These are phyloP conservation scores for Didymella pomorum DNA, from an alignment of 2,329 filamentous ascomycete species.

Conservation along the genomic window DNA sequence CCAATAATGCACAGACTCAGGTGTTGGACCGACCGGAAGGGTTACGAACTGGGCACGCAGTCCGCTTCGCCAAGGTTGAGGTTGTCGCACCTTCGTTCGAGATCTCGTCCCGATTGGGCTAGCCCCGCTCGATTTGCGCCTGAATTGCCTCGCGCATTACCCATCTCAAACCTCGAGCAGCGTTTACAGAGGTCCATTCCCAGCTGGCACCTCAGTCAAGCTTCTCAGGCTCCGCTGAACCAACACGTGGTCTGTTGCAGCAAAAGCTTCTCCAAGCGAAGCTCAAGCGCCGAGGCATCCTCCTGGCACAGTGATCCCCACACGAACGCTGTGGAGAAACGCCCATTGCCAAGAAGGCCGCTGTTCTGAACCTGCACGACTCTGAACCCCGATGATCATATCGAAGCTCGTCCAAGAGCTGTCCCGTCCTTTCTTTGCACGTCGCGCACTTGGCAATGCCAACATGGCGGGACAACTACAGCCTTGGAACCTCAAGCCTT, in stretches of 20 bases:
- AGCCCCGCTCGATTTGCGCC: slow-evolving; percentile 27
- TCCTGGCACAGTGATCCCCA: slow-evolving; percentile 26
- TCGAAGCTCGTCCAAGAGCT: slow-evolving; percentile 24
- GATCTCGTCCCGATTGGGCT: slow-evolving; percentile 23
- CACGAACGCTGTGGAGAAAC: slow-evolving; percentile 38
- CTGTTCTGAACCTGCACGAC: slow-evolving; percentile 8
- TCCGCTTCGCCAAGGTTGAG: slow-evolving; percentile 18
- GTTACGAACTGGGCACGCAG: slow-evolving; percentile 28
- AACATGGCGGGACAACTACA: slow-evolving; percentile 21
- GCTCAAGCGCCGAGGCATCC: slow-evolving; percentile 36
- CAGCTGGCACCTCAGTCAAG: slow-evolving; percentile 26
- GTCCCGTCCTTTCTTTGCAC: background rate
- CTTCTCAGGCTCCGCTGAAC: slow-evolving; percentile 33
- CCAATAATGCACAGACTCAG: slow-evolving; percentile 17
- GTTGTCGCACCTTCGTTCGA: slow-evolving; percentile 45
- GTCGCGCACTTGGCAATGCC: slow-evolving; percentile 18
- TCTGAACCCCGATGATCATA: slow-evolving; percentile 25
- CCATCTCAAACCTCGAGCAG: slow-evolving; percentile 29
- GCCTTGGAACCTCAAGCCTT: slow-evolving; percentile 27
- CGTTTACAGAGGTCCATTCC: slow-evolving; percentile 21
- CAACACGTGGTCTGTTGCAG: slow-evolving; percentile 41
- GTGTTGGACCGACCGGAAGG: slow-evolving; percentile 16
- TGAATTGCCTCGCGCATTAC: slow-evolving; percentile 29
- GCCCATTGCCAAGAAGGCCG: slow-evolving; percentile 21
- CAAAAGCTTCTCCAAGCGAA: slow-evolving; percentile 42